phyloP scores from a whole-genome alignment of 2,329 filamentous ascomycete genomes.

The Orbilia ellipsospora region DNA sequence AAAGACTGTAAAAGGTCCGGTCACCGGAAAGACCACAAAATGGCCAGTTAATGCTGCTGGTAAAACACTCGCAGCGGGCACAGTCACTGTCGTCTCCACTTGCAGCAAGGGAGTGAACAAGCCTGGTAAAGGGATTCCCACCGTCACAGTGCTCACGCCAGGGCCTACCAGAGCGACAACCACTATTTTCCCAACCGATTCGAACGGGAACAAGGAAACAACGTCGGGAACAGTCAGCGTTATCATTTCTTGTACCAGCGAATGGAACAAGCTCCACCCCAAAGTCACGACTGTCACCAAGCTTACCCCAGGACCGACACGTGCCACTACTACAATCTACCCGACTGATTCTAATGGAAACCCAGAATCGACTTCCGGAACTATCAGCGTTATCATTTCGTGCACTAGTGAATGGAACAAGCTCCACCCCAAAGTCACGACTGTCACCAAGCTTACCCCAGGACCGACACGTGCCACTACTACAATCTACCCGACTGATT shows the following conservation, averaged over 20 bases:
- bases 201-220: neutral
- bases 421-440: neutral
- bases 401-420: neutral
- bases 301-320: neutral
- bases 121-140: neutral
- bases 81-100: neutral
- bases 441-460: neutral
- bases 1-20: too few relatives aligned
- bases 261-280: too few relatives aligned
- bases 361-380: neutral
- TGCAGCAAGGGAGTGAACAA: neutral
- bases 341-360: neutral
- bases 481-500: neutral
- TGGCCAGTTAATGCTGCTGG: neutral
- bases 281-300: neutral
- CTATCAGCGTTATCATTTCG: neutral
- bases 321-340: neutral
- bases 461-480: neutral
- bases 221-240: constrained; percentile 1
- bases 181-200: constrained; percentile 1
- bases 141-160: neutral
- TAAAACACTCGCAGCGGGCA: constrained; percentile 1
- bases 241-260: neutral
- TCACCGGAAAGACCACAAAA: too few relatives aligned
- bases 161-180: neutral